Evolutionary conservation across 352 stramenopile species (phyloP).

Genomic region (Plasmopara muralis): DNA sequence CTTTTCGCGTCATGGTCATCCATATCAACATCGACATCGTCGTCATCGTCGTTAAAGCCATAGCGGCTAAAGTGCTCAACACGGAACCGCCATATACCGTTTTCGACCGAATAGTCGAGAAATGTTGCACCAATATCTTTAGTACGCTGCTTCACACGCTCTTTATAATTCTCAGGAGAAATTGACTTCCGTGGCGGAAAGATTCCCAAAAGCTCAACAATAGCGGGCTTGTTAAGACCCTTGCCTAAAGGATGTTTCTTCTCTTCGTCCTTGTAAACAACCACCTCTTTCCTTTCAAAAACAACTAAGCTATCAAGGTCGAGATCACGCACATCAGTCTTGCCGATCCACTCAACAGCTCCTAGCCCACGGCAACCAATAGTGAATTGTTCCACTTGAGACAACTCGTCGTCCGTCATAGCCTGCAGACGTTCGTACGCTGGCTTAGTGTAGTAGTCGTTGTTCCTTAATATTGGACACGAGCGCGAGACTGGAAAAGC

Average conservation of each 20-base stretch:
- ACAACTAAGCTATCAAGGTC: conserved; percentile 72
- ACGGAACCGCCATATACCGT: conserved; percentile 78
- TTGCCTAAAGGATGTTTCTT: conserved; percentile 75
- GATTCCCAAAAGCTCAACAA: conserved; percentile 72
- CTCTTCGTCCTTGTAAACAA: conserved; percentile 80
- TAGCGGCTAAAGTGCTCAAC: conserved; percentile 86
- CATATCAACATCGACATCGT: conserved; percentile 54
- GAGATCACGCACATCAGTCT: conserved; percentile 72
- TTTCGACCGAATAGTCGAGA: conserved; percentile 66
- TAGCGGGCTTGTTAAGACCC: conserved; percentile 68
- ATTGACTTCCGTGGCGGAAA: conserved; percentile 63
- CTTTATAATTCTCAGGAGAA: conserved; percentile 57
- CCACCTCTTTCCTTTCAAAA: conserved; percentile 82
- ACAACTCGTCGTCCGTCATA: conserved; percentile 68
- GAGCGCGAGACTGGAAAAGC: conserved; percentile 23
- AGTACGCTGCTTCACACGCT: conserved; percentile 72
- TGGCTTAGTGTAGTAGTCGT: conserved; percentile 74
- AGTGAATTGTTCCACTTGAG: conserved; percentile 65
- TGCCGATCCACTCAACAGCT: conserved; percentile 74
- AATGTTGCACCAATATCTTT: conserved; percentile 71
- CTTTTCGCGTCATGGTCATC: conserved; percentile 13
- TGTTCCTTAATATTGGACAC: conserved; percentile 64
- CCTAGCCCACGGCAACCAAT: conserved; percentile 74
- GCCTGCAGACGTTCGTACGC: conserved; percentile 57
- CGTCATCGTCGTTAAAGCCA: conserved; percentile 65